Percentiles rank a stretch among this genome's conserved stretches.
Conservation (phyloP, 2,329 filamentous ascomycete genomes). For the Fusarium sp. region DNA sequence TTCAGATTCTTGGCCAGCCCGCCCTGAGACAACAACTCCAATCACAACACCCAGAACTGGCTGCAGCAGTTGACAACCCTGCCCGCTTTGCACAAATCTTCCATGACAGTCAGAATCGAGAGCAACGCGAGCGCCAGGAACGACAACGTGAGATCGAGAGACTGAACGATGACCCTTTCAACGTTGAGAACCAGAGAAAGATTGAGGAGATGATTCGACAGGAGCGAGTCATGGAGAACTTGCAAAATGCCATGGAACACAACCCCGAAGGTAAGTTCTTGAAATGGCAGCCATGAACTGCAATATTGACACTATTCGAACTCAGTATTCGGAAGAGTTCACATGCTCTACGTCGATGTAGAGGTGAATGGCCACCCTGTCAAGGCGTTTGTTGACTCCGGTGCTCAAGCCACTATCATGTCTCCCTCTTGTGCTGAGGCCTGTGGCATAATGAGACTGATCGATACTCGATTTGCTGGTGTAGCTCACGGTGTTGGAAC, state of each 20-base stretch:
- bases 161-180: slow-evolving; percentile 94
- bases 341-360: slow-evolving; percentile 95
- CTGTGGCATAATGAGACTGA: slow-evolving; percentile 95
- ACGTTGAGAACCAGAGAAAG: slow-evolving; percentile 86
- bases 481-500: slow-evolving; percentile 95
- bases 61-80: slow-evolving; percentile 78
- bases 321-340: slow-evolving; percentile 89
- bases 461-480: slow-evolving; percentile 91
- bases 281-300: not conserved
- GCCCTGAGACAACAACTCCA: slow-evolving; percentile 75
- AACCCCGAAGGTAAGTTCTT: slow-evolving; percentile 84
- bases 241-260: slow-evolving; percentile 96
- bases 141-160: slow-evolving; percentile 84
- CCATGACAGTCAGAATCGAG: slow-evolving; percentile 71
- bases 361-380: slow-evolving; percentile 93
- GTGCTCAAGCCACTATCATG: slow-evolving; percentile 98
- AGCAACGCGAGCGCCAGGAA: slow-evolving; percentile 77
- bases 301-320: slow-evolving; percentile 4
- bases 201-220: slow-evolving; percentile 98
- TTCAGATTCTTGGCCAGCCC: slow-evolving; percentile 84
- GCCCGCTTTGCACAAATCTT: slow-evolving; percentile 79
- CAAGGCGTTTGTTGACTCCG: slow-evolving; percentile 96
- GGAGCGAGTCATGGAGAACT: slow-evolving; percentile 91
- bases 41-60: slow-evolving; percentile 78
- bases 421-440: slow-evolving; percentile 89